phyloP scores from a whole-genome alignment of 805 yeast genomes.

The Lipomyces kockii region DNA sequence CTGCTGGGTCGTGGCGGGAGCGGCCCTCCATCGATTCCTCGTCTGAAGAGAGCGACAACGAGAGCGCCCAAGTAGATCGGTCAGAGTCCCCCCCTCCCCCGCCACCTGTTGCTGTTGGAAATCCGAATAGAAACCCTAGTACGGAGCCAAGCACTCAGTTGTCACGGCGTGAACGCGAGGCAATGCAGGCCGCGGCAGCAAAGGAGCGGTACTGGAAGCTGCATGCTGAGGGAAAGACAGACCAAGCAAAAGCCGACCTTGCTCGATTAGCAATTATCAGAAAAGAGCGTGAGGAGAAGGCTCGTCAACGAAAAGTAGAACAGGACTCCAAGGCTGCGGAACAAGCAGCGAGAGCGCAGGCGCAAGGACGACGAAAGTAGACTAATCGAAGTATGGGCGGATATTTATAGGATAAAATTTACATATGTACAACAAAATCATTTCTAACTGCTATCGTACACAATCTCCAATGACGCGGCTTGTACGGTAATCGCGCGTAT shows the following conservation, averaged over 20 bases:
- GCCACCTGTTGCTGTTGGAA: slow-evolving; percentile 29
- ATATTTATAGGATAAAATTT: not conserved
- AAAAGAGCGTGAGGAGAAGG: slow-evolving; percentile 35
- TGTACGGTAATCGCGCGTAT: not conserved
- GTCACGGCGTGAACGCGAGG: slow-evolving; percentile 35
- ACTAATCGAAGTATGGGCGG: not conserved
- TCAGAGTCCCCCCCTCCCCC: slow-evolving; percentile 32
- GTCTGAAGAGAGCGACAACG: slow-evolving; percentile 11
- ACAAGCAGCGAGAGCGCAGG: slow-evolving; percentile 19
- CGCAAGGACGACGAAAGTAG: slow-evolving; percentile 9
- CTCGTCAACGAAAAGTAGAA: slow-evolving; percentile 33
- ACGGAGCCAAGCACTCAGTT: slow-evolving; percentile 11
- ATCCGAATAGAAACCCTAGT: slow-evolving; percentile 25
- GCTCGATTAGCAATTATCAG: slow-evolving; percentile 56
- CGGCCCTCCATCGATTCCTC: not conserved
- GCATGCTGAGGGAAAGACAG: slow-evolving; percentile 49
- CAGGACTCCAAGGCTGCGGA: slow-evolving; percentile 31
- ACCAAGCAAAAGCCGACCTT: slow-evolving; percentile 61
- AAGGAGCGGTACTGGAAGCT: slow-evolving; percentile 36
- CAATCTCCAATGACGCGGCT: not conserved
- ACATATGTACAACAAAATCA: slow-evolving; percentile 17
- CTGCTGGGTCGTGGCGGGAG: slow-evolving; percentile 5
- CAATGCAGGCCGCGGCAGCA: slow-evolving; percentile 36
- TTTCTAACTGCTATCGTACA: not conserved
- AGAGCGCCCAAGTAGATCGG: slow-evolving; percentile 2